phyloP scores from a whole-genome alignment of 2,329 filamentous ascomycete genomes.

The Beauveria pseudobassiana region DNA sequence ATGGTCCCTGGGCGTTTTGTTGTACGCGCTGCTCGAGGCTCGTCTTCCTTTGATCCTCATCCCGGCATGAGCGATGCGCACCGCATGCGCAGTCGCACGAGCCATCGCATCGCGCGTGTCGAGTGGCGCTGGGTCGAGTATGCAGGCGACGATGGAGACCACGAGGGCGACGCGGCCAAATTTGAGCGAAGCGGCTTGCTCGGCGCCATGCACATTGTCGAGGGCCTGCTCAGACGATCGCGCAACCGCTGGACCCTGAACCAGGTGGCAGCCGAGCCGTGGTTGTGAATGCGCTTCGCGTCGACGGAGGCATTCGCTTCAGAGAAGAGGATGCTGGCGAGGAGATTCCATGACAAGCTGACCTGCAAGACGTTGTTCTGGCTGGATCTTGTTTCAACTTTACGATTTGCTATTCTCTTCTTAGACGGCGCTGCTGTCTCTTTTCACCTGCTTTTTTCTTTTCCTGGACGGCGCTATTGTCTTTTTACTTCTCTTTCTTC shows the following conservation, averaged over 20 bases:
- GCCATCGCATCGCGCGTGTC: slow-evolving; percentile 88
- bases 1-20: slow-evolving; percentile 88
- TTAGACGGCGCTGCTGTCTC: not conserved
- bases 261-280: slow-evolving; percentile 63
- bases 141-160: slow-evolving; percentile 77
- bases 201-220: slow-evolving; percentile 74
- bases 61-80: slow-evolving; percentile 71
- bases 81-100: slow-evolving; percentile 72
- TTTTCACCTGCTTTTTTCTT: not conserved
- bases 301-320: slow-evolving; percentile 55
- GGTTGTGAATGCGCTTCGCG: slow-evolving; percentile 66
- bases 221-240: slow-evolving; percentile 75
- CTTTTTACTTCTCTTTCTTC: too few relatives aligned
- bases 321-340: slow-evolving; percentile 51
- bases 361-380: too few relatives aligned
- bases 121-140: slow-evolving; percentile 95
- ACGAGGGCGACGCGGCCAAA: slow-evolving; percentile 58
- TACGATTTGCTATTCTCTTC: too few relatives aligned
- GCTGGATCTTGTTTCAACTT: too few relatives aligned
- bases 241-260: slow-evolving; percentile 69
- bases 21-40: slow-evolving; percentile 92
- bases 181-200: slow-evolving; percentile 58
- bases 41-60: slow-evolving; percentile 82
- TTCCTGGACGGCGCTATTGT: not conserved
- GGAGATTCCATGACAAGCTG: slow-evolving; percentile 32